Evolutionary conservation across 345 rosid genomes (phyloP), one percentile per base, ranked within the genome.

Genomic region (Syzygium oleosum): DNA sequence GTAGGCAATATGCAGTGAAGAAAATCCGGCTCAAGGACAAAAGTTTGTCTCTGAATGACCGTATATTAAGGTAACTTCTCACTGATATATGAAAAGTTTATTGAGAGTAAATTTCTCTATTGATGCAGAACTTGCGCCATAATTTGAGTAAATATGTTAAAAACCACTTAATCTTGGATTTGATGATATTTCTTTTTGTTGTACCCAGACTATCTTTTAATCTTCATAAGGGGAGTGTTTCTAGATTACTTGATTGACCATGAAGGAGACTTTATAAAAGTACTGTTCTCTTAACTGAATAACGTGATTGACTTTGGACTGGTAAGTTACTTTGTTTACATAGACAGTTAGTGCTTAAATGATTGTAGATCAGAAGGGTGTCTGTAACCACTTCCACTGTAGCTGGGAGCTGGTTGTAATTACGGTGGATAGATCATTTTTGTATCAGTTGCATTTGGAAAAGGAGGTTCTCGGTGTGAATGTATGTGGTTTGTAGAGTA

Each of bases 1-100:
- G 99, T 89, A 96, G 99, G 88, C 99, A 97, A 84, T 97, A 97
- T 92, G 99, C 99, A 5, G 94, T 97, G 88, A 97, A 97, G 94
- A 97, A 97, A 93, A 96, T 97, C 90, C 96, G 95, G 87, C 95
- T 95, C 83, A 97, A 93, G 95, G 99, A 96, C 90, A 94, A 97
- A 94, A 95, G 88, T 88, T 88, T 95, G 87, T 96, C 96, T 85
- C 91, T 93, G 56, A 88, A 97, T 90, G 96, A 94, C 87, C 93
- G 98, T 56, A 95, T 97, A 91, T 91, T 95, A 88, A 91, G 99
- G 99, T 97, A 91, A 91, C 52, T 84, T 41, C 61, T 54, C 43
- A 29, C 25, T 19, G 25, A 29, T 84, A 51, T 52, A 52, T 0
- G 41, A 52, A 34, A 54, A 84, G 58, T 46, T 34, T 9, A 34